phyloP scores from a whole-genome alignment of 2,329 filamentous ascomycete genomes.

The Fusarium nygamai region DNA sequence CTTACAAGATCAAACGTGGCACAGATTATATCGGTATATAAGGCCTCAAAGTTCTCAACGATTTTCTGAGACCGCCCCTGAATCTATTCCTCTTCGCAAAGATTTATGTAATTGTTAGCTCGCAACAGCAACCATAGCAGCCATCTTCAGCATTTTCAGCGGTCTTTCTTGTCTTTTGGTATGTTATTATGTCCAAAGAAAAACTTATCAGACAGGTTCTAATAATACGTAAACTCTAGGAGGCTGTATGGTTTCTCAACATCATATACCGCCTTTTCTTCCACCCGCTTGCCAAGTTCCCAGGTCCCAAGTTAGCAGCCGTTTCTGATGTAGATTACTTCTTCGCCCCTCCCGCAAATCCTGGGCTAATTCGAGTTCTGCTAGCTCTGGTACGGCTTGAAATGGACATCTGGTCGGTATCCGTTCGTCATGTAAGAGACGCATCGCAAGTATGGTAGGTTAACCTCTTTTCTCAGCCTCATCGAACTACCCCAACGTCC shows the following conservation, averaged over 20 bases:
- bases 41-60: neutral
- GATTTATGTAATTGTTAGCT: neutral
- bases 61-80: too few relatives aligned
- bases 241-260: neutral
- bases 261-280: neutral
- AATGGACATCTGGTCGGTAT: neutral
- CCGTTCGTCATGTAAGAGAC: neutral
- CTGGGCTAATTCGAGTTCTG: neutral
- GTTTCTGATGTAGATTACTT: neutral
- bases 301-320: neutral
- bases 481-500: neutral
- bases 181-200: neutral
- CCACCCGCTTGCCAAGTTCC: neutral
- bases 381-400: neutral
- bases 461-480: neutral
- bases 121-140: neutral
- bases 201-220: fast-evolving
- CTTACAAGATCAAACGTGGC: fast-evolving
- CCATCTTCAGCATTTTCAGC: neutral
- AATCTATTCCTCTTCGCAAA: neutral
- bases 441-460: neutral
- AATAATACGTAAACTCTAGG: neutral
- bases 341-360: neutral
- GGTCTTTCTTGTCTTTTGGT: neutral
- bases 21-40: neutral